Conservation (phyloP, 768 basidiomycete species). For the Lactarius quietus region DNA sequence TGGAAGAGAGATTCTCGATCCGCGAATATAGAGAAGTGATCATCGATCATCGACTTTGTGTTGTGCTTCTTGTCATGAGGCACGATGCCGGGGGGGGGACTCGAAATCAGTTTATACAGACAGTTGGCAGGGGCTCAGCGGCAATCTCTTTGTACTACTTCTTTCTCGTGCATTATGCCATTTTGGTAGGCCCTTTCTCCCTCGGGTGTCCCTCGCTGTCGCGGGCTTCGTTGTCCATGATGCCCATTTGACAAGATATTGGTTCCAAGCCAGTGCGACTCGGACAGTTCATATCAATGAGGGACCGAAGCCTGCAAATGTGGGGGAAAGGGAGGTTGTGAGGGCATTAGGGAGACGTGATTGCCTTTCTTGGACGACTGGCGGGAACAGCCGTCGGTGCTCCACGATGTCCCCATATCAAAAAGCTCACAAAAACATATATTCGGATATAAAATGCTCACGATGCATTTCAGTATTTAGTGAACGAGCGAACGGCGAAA, state of each 20-base stretch:
- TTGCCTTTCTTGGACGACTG: neutral
- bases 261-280: neutral
- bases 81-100: neutral
- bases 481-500: neutral
- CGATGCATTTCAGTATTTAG: neutral
- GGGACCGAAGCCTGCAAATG: neutral
- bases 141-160: neutral
- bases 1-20: neutral
- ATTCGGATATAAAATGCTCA: conserved; percentile 5
- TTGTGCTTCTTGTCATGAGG: neutral
- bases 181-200: neutral
- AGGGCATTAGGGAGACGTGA: neutral
- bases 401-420: neutral
- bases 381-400: neutral
- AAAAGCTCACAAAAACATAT: neutral
- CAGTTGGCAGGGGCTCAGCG: neutral
- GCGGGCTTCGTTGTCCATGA: neutral
- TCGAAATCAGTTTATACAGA: no score
- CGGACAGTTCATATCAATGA: neutral
- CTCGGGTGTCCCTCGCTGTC: no score
- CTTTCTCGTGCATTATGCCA: neutral
- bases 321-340: neutral
- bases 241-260: neutral
- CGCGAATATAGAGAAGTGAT: neutral
- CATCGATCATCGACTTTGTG: neutral